These are phyloP conservation scores for Fusarium anthophilum DNA, from an alignment of 2,329 filamentous ascomycete species.

Conservation along the genomic window DNA sequence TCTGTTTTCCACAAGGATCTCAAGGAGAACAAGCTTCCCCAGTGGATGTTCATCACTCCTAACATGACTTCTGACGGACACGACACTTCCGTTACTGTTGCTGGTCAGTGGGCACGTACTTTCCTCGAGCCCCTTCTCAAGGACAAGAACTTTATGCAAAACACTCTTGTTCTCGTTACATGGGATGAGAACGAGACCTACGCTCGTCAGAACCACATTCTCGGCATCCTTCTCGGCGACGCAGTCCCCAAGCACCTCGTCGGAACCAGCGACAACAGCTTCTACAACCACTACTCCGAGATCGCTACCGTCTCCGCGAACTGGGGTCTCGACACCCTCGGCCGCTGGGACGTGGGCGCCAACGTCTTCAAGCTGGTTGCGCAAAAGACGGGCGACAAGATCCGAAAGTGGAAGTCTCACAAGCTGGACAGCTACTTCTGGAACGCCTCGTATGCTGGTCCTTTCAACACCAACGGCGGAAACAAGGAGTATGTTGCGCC, in stretches of 20 bases:
- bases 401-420: slow-evolving; percentile 51
- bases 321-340: slow-evolving; percentile 75
- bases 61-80: slow-evolving; percentile 83
- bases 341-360: slow-evolving; percentile 76
- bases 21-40: slow-evolving; percentile 69
- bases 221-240: slow-evolving; percentile 77
- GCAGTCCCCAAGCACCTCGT: slow-evolving; percentile 71
- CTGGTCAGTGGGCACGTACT: slow-evolving; percentile 71
- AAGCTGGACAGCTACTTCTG: slow-evolving; percentile 56
- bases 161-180: slow-evolving; percentile 78
- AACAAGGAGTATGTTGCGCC: slow-evolving; percentile 52
- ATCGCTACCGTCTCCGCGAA: slow-evolving; percentile 74
- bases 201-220: slow-evolving; percentile 71
- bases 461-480: slow-evolving; percentile 51
- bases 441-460: slow-evolving; percentile 64
- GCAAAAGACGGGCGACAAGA: slow-evolving; percentile 65
- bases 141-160: slow-evolving; percentile 76
- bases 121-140: slow-evolving; percentile 77
- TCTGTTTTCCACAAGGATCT: slow-evolving; percentile 74
- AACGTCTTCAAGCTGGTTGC: slow-evolving; percentile 74
- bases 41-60: slow-evolving; percentile 77
- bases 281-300: slow-evolving; percentile 78
- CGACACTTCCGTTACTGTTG: slow-evolving; percentile 74
- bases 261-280: slow-evolving; percentile 74
- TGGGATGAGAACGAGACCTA: slow-evolving; percentile 85